Evolutionary conservation across 768 basidiomycete species (phyloP).

Genomic region (Rhodotorula paludigena): DNA sequence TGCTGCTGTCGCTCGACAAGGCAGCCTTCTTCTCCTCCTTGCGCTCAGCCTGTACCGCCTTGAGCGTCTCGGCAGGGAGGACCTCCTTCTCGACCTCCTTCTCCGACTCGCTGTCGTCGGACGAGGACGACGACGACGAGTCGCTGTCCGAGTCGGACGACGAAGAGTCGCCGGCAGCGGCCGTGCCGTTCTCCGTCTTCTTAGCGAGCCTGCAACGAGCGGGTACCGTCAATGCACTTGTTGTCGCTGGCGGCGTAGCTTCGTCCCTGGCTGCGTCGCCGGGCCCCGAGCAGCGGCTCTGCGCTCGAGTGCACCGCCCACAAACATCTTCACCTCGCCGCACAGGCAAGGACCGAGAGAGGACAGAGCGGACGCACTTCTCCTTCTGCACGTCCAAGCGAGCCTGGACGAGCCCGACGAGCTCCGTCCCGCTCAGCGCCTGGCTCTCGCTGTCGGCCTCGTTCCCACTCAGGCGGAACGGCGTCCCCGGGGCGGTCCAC

Average conservation of each 20-base stretch:
- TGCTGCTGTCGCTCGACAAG: conserved; percentile 5
- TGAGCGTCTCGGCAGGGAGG: conserved; percentile 17
- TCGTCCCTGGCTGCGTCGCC: too few species aligned
- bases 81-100: conserved; percentile 35
- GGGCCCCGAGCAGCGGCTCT: too few species aligned
- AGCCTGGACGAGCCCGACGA: conserved; percentile 30
- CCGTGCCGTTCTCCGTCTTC: background rate
- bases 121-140: conserved; percentile 25
- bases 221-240: background rate
- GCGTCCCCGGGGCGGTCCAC: conserved; percentile 11
- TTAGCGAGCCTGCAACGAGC: background rate
- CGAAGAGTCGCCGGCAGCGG: background rate
- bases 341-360: background rate
- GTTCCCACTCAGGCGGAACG: conserved; percentile 4
- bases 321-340: background rate
- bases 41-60: conserved; percentile 16
- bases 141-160: conserved; percentile 3
- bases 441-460: conserved; percentile 10
- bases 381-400: conserved; percentile 15
- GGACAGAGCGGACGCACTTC: conserved; percentile 10
- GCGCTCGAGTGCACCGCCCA: too few species aligned
- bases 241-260: background rate
- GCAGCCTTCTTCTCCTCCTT: background rate
- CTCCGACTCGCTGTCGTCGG: conserved; percentile 10
- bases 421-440: conserved; percentile 1